A percentile compares a stretch with the other conserved stretches of the same genome.
These are phyloP conservation scores for Isoetes taiwanensis DNA, from an alignment of 75 land plant genomes.

Conservation along the genomic window DNA sequence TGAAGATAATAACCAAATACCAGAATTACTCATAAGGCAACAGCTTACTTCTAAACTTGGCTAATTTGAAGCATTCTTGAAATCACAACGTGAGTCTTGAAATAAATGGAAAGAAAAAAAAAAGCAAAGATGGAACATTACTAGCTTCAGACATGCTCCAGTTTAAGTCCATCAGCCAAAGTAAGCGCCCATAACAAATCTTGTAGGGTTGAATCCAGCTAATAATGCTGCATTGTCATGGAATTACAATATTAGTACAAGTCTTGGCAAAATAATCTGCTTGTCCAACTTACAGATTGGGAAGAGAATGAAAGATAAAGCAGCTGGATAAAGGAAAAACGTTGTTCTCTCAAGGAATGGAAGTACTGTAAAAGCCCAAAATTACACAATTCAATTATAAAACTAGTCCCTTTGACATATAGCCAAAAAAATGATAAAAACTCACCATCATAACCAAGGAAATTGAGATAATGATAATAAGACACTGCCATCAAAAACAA, in stretches of 20 bases:
- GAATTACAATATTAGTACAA: no score
- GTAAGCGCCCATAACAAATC: conserved; percentile 71
- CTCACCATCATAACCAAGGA: conserved; percentile 91
- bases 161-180: no score
- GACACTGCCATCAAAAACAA: conserved; percentile 67
- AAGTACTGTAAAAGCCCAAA: conserved; percentile 38
- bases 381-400: background rate
- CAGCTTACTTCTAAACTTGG: no score
- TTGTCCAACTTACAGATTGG: conserved; percentile 94
- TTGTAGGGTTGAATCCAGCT: conserved; percentile 78
- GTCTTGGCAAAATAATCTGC: no score
- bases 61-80: no score
- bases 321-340: conserved; percentile 88
- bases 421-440: background rate
- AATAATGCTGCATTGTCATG: conserved; percentile 45
- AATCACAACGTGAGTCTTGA: no score
- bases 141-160: no score
- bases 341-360: conserved; percentile 95
- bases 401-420: background rate
- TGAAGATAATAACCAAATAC: no score
- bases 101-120: no score
- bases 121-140: no score
- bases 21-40: no score
- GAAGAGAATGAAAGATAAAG: conserved; percentile 47
- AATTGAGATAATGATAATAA: conserved; percentile 91